Conservation (phyloP, 331 rosid genomes). For the Rhamnella rubrinervis region DNA sequence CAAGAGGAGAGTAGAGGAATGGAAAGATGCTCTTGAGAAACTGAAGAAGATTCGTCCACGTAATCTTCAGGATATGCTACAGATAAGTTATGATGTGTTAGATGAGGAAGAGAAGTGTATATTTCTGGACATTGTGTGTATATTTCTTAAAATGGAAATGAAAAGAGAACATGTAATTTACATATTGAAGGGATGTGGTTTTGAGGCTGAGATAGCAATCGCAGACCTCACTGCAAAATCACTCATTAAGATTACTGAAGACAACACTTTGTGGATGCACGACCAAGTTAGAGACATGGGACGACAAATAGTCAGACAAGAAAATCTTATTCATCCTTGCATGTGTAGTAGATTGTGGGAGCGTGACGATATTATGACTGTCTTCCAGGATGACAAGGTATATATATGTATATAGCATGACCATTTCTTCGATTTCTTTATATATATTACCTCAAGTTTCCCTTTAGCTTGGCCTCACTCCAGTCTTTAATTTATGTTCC, state of each 20-base stretch:
- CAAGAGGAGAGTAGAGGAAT: constrained; percentile 42
- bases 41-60: constrained; percentile 35
- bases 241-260: constrained; percentile 44
- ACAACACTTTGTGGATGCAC: constrained; percentile 51
- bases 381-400: constrained; percentile 43
- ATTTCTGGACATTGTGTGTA: constrained; percentile 65
- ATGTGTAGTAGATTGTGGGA: constrained; percentile 57
- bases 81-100: constrained; percentile 48
- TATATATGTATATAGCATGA: neutral
- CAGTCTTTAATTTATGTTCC: constrained; percentile 1
- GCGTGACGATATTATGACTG: constrained; percentile 39
- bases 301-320: constrained; percentile 45
- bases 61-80: constrained; percentile 53
- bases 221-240: constrained; percentile 38
- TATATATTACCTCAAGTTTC: neutral
- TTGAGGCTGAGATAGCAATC: constrained; percentile 43
- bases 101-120: constrained; percentile 45
- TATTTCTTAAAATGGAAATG: constrained; percentile 45
- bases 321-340: constrained; percentile 29
- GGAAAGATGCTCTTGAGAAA: constrained; percentile 48
- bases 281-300: constrained; percentile 71
- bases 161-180: constrained; percentile 47
- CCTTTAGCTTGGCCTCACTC: neutral
- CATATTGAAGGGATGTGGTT: constrained; percentile 55
- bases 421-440: neutral